Conservation (phyloP, 164 flowering plant genomes). For the Chloranthus sessilifolius region DNA sequence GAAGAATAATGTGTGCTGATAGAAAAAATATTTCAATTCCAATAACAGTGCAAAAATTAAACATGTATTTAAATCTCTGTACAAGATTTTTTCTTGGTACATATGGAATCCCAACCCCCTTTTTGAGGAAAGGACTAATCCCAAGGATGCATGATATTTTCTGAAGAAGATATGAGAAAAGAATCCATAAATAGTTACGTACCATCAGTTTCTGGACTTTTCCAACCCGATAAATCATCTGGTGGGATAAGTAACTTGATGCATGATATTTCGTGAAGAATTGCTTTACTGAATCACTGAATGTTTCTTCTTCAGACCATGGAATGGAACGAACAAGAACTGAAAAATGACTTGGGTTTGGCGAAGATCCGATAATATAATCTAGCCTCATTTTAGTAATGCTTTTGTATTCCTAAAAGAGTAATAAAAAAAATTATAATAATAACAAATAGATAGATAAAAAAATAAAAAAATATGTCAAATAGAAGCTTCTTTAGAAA, state of each 20-base stretch:
- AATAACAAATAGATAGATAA: too few relatives aligned
- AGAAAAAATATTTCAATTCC: too few relatives aligned
- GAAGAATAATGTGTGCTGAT: too few relatives aligned
- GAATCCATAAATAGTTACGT: conserved; percentile 9
- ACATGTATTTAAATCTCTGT: too few relatives aligned
- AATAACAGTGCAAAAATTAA: too few relatives aligned
- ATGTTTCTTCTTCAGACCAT: conserved; percentile 48
- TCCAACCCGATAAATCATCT: conserved; percentile 72
- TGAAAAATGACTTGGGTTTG: conserved; percentile 76
- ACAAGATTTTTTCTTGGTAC: too few relatives aligned
- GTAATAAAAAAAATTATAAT: too few relatives aligned
- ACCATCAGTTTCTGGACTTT: conserved; percentile 81
- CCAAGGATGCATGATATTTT: too few relatives aligned
- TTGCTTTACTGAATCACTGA: conserved; percentile 48
- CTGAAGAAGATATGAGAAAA: background rate
- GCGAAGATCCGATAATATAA: conserved; percentile 43
- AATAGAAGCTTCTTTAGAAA: background rate
- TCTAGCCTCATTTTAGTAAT: conserved; percentile 65
- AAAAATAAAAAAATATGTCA: background rate
- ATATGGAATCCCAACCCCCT: too few relatives aligned
- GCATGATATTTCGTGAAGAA: conserved; percentile 73
- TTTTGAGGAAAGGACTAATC: too few relatives aligned
- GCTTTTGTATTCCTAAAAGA: conserved; percentile 64
- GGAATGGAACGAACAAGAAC: conserved; percentile 91
- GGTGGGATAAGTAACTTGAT: conserved; percentile 82